Percentiles rank a stretch among this genome's conserved stretches.
phyloP scores from a whole-genome alignment of 1,284 basidiomycete genomes.

The Fomes fomentarius region DNA sequence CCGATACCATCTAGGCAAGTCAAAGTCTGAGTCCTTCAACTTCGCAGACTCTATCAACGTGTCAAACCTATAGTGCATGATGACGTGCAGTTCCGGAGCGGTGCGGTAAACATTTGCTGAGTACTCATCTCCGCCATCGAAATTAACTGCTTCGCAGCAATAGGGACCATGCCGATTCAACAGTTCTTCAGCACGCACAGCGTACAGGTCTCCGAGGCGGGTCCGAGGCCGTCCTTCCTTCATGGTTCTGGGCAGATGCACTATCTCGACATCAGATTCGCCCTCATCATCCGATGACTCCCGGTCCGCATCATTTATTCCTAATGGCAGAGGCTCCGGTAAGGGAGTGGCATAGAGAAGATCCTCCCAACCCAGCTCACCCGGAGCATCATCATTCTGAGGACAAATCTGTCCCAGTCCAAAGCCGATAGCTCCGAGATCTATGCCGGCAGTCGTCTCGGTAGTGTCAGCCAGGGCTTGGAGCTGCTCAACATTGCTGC shows the following conservation, averaged over 20 bases:
- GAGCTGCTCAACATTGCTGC: background rate
- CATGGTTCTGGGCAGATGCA: background rate
- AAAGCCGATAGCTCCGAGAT: too few relatives aligned
- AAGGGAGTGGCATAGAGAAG: too few relatives aligned
- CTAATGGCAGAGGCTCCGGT: background rate
- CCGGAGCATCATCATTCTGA: too few relatives aligned
- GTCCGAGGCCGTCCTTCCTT: background rate
- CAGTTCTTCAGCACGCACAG: background rate
- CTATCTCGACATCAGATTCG: background rate
- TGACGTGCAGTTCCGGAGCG: background rate
- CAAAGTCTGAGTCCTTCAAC: constrained; percentile 1
- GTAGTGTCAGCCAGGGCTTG: background rate
- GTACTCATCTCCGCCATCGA: background rate
- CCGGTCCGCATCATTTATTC: background rate
- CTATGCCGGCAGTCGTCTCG: background rate
- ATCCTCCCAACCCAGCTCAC: too few relatives aligned
- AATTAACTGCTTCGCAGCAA: background rate
- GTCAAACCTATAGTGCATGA: constrained; percentile 5
- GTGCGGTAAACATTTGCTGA: constrained; percentile 2
- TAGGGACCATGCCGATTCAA: background rate
- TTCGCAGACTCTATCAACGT: background rate
- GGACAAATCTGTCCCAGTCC: too few relatives aligned
- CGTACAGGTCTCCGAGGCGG: constrained; percentile 1
- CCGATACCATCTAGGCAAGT: constrained; percentile 8
- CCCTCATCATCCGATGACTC: background rate